These are phyloP conservation scores for Talaromyces proteolyticus DNA, from an alignment of 495 filamentous ascomycete genomes.

Conservation along the genomic window DNA sequence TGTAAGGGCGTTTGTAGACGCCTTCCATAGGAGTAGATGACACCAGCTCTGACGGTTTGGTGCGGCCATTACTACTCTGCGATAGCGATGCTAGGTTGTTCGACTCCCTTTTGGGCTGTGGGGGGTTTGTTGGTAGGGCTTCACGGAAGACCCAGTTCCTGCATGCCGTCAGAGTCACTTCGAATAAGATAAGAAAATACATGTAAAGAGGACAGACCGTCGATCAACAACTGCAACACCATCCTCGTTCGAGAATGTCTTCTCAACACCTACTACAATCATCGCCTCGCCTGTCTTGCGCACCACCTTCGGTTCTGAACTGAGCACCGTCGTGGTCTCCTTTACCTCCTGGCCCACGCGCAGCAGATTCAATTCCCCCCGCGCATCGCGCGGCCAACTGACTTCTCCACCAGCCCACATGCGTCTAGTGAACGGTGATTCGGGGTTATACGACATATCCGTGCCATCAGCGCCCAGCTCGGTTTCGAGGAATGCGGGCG, in stretches of 20 bases:
- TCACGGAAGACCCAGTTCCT: constrained; percentile 59
- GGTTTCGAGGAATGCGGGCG: constrained; percentile 46
- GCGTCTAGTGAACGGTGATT: constrained; percentile 55
- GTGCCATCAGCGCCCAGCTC: constrained; percentile 65
- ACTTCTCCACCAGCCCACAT: constrained; percentile 77
- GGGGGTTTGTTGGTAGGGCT: constrained; percentile 22
- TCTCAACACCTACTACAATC: constrained; percentile 61
- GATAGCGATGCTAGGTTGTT: constrained; percentile 13
- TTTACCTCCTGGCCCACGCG: constrained; percentile 46
- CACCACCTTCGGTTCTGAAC: constrained; percentile 43
- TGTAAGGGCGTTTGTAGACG: constrained; percentile 35
- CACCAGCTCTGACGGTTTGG: no score
- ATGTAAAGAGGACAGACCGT: constrained; percentile 27
- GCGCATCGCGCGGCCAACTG: constrained; percentile 34
- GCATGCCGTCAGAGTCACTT: not conserved
- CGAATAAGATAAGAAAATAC: not conserved
- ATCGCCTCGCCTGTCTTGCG: constrained; percentile 53
- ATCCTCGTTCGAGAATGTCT: constrained; percentile 45
- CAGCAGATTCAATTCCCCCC: constrained; percentile 32
- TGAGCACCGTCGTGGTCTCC: constrained; percentile 52
- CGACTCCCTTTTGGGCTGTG: not conserved
- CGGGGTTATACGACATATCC: constrained; percentile 63
- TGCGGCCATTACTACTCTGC: not conserved
- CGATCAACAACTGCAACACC: constrained; percentile 49
- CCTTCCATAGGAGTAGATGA: constrained; percentile 12